Evolutionary conservation across 345 rosid genomes (phyloP).

Genomic region (Brassica carinata): DNA sequence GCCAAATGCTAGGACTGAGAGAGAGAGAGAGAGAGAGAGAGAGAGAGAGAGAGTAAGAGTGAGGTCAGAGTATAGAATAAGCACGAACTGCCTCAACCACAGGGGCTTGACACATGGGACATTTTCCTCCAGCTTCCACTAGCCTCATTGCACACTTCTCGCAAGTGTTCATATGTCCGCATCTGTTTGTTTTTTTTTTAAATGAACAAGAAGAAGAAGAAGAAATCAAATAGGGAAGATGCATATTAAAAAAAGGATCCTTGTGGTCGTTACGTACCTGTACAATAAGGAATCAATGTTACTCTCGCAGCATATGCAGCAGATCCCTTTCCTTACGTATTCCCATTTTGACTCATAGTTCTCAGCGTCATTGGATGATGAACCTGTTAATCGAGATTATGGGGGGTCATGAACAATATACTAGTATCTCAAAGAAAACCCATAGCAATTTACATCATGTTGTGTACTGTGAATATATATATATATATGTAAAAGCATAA

Average conservation of each 20-base stretch:
- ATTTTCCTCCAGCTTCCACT: slow-evolving; percentile 71
- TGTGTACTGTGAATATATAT: background rate
- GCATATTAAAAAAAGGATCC: background rate
- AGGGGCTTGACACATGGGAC: slow-evolving; percentile 96
- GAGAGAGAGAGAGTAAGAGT: slow-evolving; percentile 13
- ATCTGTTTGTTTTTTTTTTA: slow-evolving; percentile 51
- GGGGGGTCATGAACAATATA: background rate
- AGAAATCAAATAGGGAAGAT: background rate
- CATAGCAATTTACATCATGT: background rate
- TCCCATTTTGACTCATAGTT: slow-evolving; percentile 73
- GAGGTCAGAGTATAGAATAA: slow-evolving; percentile 57
- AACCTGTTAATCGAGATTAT: slow-evolving; percentile 47
- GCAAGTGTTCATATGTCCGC: slow-evolving; percentile 97
- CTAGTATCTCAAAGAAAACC: no score
- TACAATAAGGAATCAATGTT: slow-evolving; percentile 80
- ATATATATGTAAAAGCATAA: background rate
- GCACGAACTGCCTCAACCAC: slow-evolving; percentile 88
- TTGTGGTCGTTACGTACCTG: slow-evolving; percentile 53
- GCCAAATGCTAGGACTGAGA: slow-evolving; percentile 10
- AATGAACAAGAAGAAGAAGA: background rate
- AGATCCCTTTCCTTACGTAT: slow-evolving; percentile 75
- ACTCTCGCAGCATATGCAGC: slow-evolving; percentile 71
- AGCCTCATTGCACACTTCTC: slow-evolving; percentile 79
- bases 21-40: slow-evolving; percentile 8
- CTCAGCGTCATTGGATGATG: slow-evolving; percentile 34